Evolutionary conservation across 176 grass and related monocot genomes (phyloP).

Genomic region (maize (Zea mays)): DNA sequence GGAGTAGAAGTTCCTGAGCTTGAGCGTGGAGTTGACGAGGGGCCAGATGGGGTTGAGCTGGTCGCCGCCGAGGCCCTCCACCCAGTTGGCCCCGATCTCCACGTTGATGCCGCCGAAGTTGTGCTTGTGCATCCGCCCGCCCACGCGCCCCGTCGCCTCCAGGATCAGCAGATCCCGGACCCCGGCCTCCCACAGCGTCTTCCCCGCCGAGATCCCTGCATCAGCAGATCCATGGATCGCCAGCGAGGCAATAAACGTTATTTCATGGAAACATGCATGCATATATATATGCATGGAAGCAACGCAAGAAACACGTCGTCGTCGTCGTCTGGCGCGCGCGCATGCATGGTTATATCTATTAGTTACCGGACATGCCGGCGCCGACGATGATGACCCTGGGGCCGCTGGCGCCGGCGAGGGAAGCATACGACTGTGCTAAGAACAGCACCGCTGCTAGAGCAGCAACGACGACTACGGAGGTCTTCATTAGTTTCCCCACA

Average conservation of each 20-base stretch:
- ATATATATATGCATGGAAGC: too few relatives aligned
- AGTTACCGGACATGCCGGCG: slow-evolving; percentile 45
- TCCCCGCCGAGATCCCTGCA: slow-evolving; percentile 14
- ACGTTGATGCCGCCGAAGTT: slow-evolving; percentile 65
- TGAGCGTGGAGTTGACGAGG: slow-evolving; percentile 15
- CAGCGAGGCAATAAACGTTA: too few relatives aligned
- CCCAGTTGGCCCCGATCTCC: slow-evolving; percentile 76
- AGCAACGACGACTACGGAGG: neutral
- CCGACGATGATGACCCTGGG: slow-evolving; percentile 49
- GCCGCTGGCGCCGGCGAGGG: neutral
- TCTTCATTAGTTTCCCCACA: neutral
- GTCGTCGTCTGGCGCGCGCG: too few relatives aligned
- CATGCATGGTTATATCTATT: neutral
- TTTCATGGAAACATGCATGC: too few relatives aligned
- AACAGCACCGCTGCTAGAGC: slow-evolving; percentile 3
- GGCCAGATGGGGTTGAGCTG: slow-evolving; percentile 1
- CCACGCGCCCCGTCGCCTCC: slow-evolving; percentile 66
- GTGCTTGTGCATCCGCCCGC: slow-evolving; percentile 59
- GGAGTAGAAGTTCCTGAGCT: slow-evolving; percentile 17
- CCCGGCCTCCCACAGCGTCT: slow-evolving; percentile 1
- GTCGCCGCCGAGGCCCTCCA: slow-evolving; percentile 19
- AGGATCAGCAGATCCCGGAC: slow-evolving; percentile 43
- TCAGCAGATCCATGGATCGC: too few relatives aligned
- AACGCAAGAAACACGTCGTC: too few relatives aligned
- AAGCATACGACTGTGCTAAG: neutral